Evolutionary conservation across 805 yeast genomes (phyloP), one percentile per base, ranked within the genome.

Genomic region (Saccharomycopsis synnaedendra): DNA sequence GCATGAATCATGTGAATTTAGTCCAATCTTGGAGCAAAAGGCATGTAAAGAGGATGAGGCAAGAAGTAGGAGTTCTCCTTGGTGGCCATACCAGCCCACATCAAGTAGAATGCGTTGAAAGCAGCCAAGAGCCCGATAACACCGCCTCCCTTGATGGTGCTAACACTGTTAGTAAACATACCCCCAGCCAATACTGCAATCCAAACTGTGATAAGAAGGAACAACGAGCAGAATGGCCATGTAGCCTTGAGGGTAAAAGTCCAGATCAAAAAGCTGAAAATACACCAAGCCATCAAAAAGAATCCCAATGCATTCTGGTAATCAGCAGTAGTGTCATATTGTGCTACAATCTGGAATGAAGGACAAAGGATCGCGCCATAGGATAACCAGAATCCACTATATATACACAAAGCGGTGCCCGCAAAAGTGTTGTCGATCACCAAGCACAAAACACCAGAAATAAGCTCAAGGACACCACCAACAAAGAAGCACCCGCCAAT

Each of bases 371-470:
- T 72, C 1, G 85, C 80, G 32, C 76, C 82, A 57, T 64, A 82
- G 30, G 80, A 64, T 56, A 80, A 59, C 88, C 88, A 82, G 61
- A 81, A 82, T 3, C 80, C 82, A 46, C 88, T 87, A 55, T 68
- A 80, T 5, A 80, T 74, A 43, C 74, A 60, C 46, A 80, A 64
- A 3, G 83, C 83, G 9, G 80, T 73, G 52, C 78, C 82, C 63
- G 81, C 85, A 65, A 80, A 80, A 31, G 83, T 76, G 62, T 79
- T 78, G 50, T 78, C 84, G 39, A 74, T 58, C 3, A 75, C 74
- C 53, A 77, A 66, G 59, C 77, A 82, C 82, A 82, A 76, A 61
- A 78, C 64, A 30, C 85, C 85, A 27, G 82, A 82, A 39, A 74
- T 61, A 32, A 79, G 56, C 62, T 80, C 84, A 35, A 72, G 67